Base-by-base conservation (phyloP, 2,329 filamentous ascomycete genomes). In the Fusarium musae region DNA sequence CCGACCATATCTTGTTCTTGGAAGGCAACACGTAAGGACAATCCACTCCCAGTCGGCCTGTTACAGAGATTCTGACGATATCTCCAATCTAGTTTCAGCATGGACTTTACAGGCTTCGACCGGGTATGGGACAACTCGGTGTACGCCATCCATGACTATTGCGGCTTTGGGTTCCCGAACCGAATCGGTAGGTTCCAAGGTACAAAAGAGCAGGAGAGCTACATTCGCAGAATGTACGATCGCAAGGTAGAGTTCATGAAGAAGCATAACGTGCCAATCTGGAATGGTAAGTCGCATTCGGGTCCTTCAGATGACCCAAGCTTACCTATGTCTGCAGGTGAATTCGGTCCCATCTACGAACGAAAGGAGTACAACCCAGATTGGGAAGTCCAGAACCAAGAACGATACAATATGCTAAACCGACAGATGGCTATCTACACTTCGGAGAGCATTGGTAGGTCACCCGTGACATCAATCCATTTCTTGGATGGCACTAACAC, bases 81-180 rank as follows among this genome's bases (percentile, higher is more conserved):
- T 1, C 11, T 0, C 5, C 1, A 4, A 6, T 28, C 16, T 2
- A 66, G 63, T 3, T 85, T 70, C 78, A 77, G 75, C 54, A 78
- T 77, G 76, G 75, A 78, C 56, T 78, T 78, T 30, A 69, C 75
- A 4, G 75, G 74, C 5, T 78, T 83, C 19, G 78, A 81, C 23
- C 77, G 82, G 10, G 72, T 81, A 8, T 79, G 86, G 12, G 83
- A 85, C 1, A 86, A 86, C 66, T 80, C 82, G 3, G 87, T 87
- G 4, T 88, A 88, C 72, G 82, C 85, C 5, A 80, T 87, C 34
- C 87, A 89, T 68, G 87, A 89, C 72, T 89, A 89, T 75, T 83
- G 82, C n/a, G 77, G 80, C 26, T 85, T 86, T 76, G 87, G 87
- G 0, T 89, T 89, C 66, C 87, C 81, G 0, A 76, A 77, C 2